phyloP scores from a whole-genome alignment of 192 early-diverging fungal species.

The Linderina pennispora region DNA sequence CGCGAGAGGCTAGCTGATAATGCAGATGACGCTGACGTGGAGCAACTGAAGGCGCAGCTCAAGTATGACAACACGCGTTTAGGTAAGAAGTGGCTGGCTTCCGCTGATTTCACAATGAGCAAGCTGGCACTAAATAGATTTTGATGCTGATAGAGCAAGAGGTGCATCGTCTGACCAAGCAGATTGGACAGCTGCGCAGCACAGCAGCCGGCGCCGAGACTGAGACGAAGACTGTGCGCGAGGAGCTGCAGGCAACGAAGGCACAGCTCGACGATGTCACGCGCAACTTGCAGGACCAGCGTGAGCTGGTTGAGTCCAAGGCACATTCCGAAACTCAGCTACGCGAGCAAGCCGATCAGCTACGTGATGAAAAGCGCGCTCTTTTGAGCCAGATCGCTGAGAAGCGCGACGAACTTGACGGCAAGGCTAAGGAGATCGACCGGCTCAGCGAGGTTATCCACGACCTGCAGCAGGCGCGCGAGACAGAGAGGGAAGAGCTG shows the following conservation, averaged over 20 bases:
- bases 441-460: slow-evolving; percentile 15
- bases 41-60: slow-evolving; percentile 27
- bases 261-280: slow-evolving; percentile 3
- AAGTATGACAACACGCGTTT: slow-evolving; percentile 42
- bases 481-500: slow-evolving; percentile 24
- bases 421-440: slow-evolving; percentile 6
- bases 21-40: slow-evolving; percentile 1
- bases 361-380: slow-evolving; percentile 32
- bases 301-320: background rate
- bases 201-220: slow-evolving; percentile 10
- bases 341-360: slow-evolving; percentile 9
- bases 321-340: slow-evolving; percentile 5
- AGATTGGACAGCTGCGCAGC: slow-evolving; percentile 30
- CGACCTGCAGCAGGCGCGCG: slow-evolving; percentile 19
- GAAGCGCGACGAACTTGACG: slow-evolving; percentile 35
- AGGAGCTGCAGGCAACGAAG: slow-evolving; percentile 13
- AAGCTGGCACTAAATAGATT: no score
- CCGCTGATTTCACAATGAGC: background rate
- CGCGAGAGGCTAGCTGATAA: slow-evolving; percentile 12
- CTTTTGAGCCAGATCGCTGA: slow-evolving; percentile 29
- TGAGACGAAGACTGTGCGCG: slow-evolving; percentile 2
- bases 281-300: slow-evolving; percentile 2
- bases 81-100: slow-evolving; percentile 20
- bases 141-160: slow-evolving; percentile 42
- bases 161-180: slow-evolving; percentile 34